A percentile compares a stretch with the other conserved stretches of the same genome.
Conservation (phyloP, 2,329 filamentous ascomycete genomes). For the Proliferodiscus dingleyae region DNA sequence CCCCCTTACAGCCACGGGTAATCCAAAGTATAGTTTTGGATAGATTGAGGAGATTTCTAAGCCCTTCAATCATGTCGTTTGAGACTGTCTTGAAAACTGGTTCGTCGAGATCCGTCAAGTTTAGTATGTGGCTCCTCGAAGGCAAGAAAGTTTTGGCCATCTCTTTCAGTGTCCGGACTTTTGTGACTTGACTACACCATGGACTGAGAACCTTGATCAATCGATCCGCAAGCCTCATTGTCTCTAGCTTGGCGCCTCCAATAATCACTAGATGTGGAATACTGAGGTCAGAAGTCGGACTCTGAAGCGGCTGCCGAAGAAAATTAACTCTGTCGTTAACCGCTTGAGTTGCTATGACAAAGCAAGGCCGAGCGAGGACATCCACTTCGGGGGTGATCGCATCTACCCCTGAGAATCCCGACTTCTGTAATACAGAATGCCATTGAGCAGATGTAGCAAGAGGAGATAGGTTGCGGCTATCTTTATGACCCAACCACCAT, state of each 20-base stretch:
- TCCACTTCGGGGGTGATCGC: conserved; percentile 13
- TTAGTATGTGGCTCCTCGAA: conserved; percentile 11
- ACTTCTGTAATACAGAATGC: conserved; percentile 19
- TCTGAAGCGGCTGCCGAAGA: conserved; percentile 27
- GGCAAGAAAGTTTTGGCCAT: neutral
- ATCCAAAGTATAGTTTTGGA: conserved; percentile 14
- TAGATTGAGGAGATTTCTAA: conserved; percentile 7
- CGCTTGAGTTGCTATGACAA: conserved; percentile 32
- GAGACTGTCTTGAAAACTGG: conserved; percentile 23
- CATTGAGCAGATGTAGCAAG: conserved; percentile 13
- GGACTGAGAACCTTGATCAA: conserved; percentile 1
- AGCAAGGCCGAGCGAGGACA: conserved; percentile 7
- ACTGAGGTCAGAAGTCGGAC: neutral
- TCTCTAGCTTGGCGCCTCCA: conserved; percentile 16
- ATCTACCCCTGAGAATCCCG: conserved; percentile 31
- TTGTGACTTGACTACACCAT: neutral
- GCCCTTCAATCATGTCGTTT: neutral
- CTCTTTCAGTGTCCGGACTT: conserved; percentile 8
- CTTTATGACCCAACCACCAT: conserved; percentile 31
- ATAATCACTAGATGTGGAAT: conserved; percentile 15
- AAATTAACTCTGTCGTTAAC: conserved; percentile 28
- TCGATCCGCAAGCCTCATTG: conserved; percentile 6
- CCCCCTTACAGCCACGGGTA: conserved; percentile 4
- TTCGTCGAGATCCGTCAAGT: conserved; percentile 29
- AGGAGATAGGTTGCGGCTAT: conserved; percentile 16